Evolutionary conservation across 2,329 filamentous ascomycete genomes (phyloP).

Genomic region (Trichoderma sp.): DNA sequence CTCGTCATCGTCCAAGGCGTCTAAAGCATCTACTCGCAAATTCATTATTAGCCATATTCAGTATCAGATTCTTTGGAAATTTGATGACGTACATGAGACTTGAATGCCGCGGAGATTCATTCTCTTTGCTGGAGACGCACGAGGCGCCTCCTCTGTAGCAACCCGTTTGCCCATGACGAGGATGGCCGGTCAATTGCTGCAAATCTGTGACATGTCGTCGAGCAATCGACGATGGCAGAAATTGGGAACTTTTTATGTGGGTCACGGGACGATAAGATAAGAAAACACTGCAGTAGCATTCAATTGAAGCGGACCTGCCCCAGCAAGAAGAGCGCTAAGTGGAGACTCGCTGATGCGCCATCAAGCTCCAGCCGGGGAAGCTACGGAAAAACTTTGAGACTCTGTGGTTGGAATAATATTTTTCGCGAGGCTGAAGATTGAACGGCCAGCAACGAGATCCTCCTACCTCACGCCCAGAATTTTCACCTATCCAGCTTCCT

Average conservation of each 20-base stretch:
- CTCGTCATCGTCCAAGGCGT: slow-evolving; percentile 31
- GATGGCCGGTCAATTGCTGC: neutral
- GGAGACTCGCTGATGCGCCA: neutral
- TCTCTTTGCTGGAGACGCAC: slow-evolving; percentile 31
- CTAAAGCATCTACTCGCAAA: slow-evolving; percentile 10
- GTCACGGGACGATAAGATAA: slow-evolving; percentile 18
- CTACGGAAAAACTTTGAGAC: slow-evolving; percentile 34
- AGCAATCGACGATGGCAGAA: slow-evolving; percentile 32
- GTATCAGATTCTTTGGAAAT: neutral
- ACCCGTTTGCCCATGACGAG: slow-evolving; percentile 35
- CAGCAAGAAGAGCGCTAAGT: slow-evolving; percentile 19
- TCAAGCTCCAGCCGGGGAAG: slow-evolving; percentile 27
- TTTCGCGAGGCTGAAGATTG: slow-evolving; percentile 29
- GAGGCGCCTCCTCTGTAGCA: slow-evolving; percentile 27
- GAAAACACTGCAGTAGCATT: neutral
- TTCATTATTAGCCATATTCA: neutral
- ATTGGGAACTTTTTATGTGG: slow-evolving; percentile 25
- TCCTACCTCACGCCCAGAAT: neutral
- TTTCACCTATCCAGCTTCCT: slow-evolving; percentile 13
- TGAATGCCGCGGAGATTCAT: slow-evolving; percentile 24
- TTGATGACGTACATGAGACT: slow-evolving; percentile 26
- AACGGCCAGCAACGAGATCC: neutral
- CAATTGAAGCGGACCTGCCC: neutral
- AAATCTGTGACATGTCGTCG: slow-evolving; percentile 9
- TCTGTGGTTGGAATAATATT: slow-evolving; percentile 29